A percentile compares a stretch with the other conserved stretches of the same genome.
Conservation (phyloP, 768 basidiomycete species). For the Psilocybe cubensis region DNA sequence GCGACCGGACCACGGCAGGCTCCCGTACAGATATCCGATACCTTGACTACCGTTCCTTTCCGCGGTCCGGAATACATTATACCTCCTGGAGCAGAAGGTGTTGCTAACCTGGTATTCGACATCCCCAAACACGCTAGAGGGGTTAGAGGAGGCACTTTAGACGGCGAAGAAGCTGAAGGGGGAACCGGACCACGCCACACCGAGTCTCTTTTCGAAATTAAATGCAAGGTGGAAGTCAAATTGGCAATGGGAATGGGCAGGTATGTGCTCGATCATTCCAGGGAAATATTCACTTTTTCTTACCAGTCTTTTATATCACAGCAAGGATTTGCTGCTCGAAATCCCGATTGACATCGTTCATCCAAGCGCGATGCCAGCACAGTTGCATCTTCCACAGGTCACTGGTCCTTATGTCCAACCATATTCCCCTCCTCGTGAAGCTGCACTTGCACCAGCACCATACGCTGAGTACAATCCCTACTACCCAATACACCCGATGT, state of each 20-base stretch:
- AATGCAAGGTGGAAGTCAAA: slow-evolving; percentile 62
- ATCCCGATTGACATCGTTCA: slow-evolving; percentile 70
- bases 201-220: slow-evolving; percentile 70
- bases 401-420: slow-evolving; percentile 20
- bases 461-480: slow-evolving; percentile 33
- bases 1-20: slow-evolving; percentile 43
- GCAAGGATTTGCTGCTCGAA: slow-evolving; percentile 71
- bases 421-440: slow-evolving; percentile 22
- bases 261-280: slow-evolving; percentile 34
- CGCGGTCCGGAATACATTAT: slow-evolving; percentile 77
- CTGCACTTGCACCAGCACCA: slow-evolving; percentile 23
- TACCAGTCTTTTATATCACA: slow-evolving; percentile 27
- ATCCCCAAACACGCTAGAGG: slow-evolving; percentile 71
- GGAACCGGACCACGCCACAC: slow-evolving; percentile 35
- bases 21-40: slow-evolving; percentile 64
- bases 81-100: slow-evolving; percentile 73
- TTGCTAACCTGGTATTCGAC: slow-evolving; percentile 80
- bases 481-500: slow-evolving; percentile 36
- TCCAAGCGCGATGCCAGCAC: slow-evolving; percentile 32
- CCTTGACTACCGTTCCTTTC: slow-evolving; percentile 69
- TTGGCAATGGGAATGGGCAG: slow-evolving; percentile 74
- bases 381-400: slow-evolving; percentile 10
- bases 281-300: no score
- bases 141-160: slow-evolving; percentile 61
- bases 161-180: slow-evolving; percentile 39